Evolutionary conservation across 148 eudicot genomes (phyloP), one percentile per base, ranked within the genome.

Genomic region (Persicaria maculosa): DNA sequence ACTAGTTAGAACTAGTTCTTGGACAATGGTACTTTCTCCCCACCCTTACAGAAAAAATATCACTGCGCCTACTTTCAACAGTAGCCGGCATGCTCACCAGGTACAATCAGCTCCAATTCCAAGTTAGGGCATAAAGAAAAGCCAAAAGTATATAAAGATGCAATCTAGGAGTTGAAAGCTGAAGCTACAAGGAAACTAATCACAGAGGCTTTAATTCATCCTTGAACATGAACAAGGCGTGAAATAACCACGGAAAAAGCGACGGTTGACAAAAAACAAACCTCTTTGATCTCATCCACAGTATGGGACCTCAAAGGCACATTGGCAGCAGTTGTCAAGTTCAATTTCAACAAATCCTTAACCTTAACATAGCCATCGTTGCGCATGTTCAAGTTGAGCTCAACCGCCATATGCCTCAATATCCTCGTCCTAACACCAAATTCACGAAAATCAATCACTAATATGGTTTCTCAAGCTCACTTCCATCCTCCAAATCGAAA

Each of bases 261-360:
- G 40, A 65, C 40, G 70, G 4, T n/a, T 8, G 0, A 71, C 15
- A 71, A n/a, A n/a, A 31, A 74, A 82, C 88, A 57, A 73, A 94
- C 98, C 97, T 95, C 97, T 82, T 82, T 87, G 73, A 95, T 69
- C 71, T 95, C 97, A 81, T 90, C 97, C 62, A 92, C 68, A n/a
- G 92, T 86, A 78, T 95, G 99, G 9, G 87, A 85, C 36, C 82
- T 75, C 36, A 95, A 74, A 20, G 99, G 91, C 65, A 92, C 68
- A 78, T 92, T 84, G 44, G 96, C 96, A 69, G 81, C 79, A 46
- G 89, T 90, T 72, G 87, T 87, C 76, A 90, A 47, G 73, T 92
- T 82, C 58, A 95, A 81, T 85, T 79, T 82, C 71, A 95, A 75
- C 62, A 95, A 74, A 74, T 92, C 99, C 76, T 82, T 82, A 71